Base-by-base conservation (phyloP, 2,329 filamentous ascomycete genomes). In the Botrytis fragariae region DNA sequence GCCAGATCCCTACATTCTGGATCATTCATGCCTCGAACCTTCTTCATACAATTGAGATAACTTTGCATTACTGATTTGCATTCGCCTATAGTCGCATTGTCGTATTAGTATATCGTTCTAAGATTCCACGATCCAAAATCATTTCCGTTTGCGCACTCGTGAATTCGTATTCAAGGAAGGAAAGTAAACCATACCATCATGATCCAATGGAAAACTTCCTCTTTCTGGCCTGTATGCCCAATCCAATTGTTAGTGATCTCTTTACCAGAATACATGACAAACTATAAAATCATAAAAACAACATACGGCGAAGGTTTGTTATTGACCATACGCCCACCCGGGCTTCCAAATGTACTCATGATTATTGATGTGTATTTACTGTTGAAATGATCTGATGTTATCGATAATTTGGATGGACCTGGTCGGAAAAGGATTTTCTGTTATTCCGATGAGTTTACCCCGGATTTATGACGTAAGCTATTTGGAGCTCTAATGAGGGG, bases 181-280 rank as follows among this genome's bases (percentile, higher is more conserved):
- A 51, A 12, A 35, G 22, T 20, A 12, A 72, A 73, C 75, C 81
- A 77, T 84, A 91, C 89, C 94, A 82, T 97, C 94, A 79, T 98
- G 95, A 83, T 98, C 95, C 72, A 98, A 89, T n/a, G 95, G 95
- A 81, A 98, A 98, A 79, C 93, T 97, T 72, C 95, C 95, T 79
- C 95, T 91, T 82, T 98, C 93, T 8, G 95, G 95, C 73, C 93
- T 96, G 77, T 51, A 71, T 18, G 25, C 37, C 25, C 48, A n/a
- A 60, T 7, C 18, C 25, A 20, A 37, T 65, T 25, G 44, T 72
- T 45, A 72, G 70, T 32, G 14, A 25, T 59, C 25, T 25, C 45
- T 44, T 42, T 3, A 25, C 5, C 9, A 9, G 73, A 75, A 72
- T 76, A 68, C 45, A 39, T 39, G 16, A 20, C n/a, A 45, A 61